These are phyloP conservation scores for Talaromyces sp. DNA, from an alignment of 2,329 filamentous ascomycete genomes.

Conservation along the genomic window DNA sequence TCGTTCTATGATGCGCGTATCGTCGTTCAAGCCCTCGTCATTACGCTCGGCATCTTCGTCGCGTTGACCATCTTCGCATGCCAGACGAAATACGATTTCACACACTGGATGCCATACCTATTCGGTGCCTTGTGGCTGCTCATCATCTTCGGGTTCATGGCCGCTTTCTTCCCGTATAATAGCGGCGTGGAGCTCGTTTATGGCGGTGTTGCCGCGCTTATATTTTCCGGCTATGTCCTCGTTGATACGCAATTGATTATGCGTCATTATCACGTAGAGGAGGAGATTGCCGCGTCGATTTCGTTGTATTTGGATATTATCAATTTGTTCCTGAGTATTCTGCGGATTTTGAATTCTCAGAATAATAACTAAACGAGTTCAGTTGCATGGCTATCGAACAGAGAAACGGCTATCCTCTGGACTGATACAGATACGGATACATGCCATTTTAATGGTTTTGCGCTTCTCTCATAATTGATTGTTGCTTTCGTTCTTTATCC, in stretches of 20 bases:
- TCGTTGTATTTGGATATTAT: conserved; percentile 93
- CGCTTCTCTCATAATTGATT: background rate
- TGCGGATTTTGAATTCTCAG: conserved; percentile 94
- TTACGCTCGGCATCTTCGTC: conserved; percentile 67
- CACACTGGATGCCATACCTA: conserved; percentile 91
- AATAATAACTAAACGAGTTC: conserved; percentile 67
- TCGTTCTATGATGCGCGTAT: conserved; percentile 80
- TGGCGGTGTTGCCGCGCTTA: conserved; percentile 70
- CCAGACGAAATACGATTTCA: conserved; percentile 98
- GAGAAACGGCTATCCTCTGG: background rate
- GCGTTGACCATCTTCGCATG: conserved; percentile 75
- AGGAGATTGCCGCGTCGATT: conserved; percentile 93
- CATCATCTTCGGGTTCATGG: conserved; percentile 89
- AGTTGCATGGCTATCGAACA: background rate
- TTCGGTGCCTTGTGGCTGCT: conserved; percentile 87
- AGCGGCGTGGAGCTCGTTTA: conserved; percentile 80
- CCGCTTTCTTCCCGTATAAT: conserved; percentile 78
- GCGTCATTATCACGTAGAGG: conserved; percentile 93
- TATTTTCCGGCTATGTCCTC: conserved; percentile 92
- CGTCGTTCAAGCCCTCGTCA: conserved; percentile 82
- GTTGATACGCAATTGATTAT: conserved; percentile 95
- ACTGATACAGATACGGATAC: background rate
- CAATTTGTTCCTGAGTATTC: conserved; percentile 93
- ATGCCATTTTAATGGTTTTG: background rate
- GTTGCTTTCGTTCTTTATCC: background rate